Evolutionary conservation across 2,329 filamentous ascomycete genomes (phyloP).

Genomic region (Helminthosporium solani): DNA sequence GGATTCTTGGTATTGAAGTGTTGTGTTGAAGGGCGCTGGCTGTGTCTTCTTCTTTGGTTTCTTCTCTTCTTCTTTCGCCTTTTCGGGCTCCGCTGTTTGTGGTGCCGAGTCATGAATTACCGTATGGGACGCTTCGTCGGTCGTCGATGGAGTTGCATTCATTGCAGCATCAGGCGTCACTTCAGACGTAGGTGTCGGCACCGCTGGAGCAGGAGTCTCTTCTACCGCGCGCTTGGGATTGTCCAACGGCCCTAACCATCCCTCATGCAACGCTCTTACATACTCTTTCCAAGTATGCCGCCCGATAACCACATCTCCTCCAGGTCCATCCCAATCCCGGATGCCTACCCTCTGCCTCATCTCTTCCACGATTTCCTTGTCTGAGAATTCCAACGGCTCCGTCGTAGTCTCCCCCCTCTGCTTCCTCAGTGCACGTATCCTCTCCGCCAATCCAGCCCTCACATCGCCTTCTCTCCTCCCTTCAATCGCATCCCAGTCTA

Average conservation of each 20-base stretch:
- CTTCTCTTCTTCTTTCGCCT: conserved; percentile 42
- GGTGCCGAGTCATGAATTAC: conserved; percentile 11
- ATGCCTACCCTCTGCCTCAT: conserved; percentile 67
- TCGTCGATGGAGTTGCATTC: conserved; percentile 12
- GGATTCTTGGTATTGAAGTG: conserved; percentile 69
- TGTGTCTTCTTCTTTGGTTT: conserved; percentile 57
- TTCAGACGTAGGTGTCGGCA: conserved; percentile 12
- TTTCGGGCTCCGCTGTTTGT: conserved; percentile 29
- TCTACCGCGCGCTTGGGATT: conserved; percentile 50
- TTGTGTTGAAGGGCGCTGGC: conserved; percentile 70
- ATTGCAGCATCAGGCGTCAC: conserved; percentile 11
- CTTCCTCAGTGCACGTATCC: conserved; percentile 67
- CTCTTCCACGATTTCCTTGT: conserved; percentile 62
- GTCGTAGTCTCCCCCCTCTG: conserved; percentile 57
- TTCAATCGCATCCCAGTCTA: conserved; percentile 97
- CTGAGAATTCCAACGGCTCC: conserved; percentile 49
- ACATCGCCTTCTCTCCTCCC: conserved; percentile 92
- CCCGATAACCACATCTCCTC: conserved; percentile 86
- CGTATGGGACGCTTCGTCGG: conserved; percentile 41
- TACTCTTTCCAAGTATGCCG: conserved; percentile 98
- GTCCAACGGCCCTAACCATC: conserved; percentile 86
- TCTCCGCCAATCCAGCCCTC: conserved; percentile 80
- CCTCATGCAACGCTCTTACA: conserved; percentile 87
- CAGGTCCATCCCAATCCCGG: conserved; percentile 68
- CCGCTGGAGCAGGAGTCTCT: conserved; percentile 3